Percentiles rank a stretch among this genome's conserved stretches.
phyloP scores from a whole-genome alignment of 208 protist genomes.

The Leishmania tarentolae region DNA sequence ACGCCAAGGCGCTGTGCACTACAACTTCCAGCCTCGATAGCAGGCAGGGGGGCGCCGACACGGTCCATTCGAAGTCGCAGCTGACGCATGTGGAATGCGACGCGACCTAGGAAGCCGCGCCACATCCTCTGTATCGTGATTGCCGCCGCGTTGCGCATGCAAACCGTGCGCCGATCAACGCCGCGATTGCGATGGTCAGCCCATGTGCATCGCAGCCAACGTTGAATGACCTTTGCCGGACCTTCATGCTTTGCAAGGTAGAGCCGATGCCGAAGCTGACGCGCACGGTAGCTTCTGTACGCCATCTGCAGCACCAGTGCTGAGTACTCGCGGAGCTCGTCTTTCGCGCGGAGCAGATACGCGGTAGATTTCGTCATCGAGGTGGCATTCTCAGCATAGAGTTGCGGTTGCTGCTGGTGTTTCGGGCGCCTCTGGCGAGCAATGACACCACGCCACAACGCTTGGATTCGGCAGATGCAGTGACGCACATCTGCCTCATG shows the following conservation, averaged over 20 bases:
- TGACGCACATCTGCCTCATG: constrained; percentile 31
- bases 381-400: background rate
- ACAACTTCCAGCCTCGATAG: background rate
- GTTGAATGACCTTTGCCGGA: constrained; percentile 43
- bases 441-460: constrained; percentile 36
- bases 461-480: constrained; percentile 34
- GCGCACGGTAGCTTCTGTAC: constrained; percentile 39
- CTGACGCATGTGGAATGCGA: constrained; percentile 51
- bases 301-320: constrained; percentile 66
- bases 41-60: background rate
- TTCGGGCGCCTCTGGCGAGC: background rate
- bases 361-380: background rate
- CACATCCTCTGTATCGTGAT: constrained; percentile 63
- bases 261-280: constrained; percentile 7
- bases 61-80: constrained; percentile 33
- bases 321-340: constrained; percentile 53
- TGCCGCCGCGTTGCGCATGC: constrained; percentile 38
- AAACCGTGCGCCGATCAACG: constrained; percentile 44
- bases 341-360: constrained; percentile 12
- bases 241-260: constrained; percentile 24
- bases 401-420: background rate
- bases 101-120: constrained; percentile 49
- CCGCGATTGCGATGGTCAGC: constrained; percentile 39
- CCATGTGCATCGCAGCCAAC: constrained; percentile 50
- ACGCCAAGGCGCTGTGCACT: background rate